Base-by-base conservation (phyloP, 176 grass and related monocot species). In the Dendrocalamus sinicus region DNA sequence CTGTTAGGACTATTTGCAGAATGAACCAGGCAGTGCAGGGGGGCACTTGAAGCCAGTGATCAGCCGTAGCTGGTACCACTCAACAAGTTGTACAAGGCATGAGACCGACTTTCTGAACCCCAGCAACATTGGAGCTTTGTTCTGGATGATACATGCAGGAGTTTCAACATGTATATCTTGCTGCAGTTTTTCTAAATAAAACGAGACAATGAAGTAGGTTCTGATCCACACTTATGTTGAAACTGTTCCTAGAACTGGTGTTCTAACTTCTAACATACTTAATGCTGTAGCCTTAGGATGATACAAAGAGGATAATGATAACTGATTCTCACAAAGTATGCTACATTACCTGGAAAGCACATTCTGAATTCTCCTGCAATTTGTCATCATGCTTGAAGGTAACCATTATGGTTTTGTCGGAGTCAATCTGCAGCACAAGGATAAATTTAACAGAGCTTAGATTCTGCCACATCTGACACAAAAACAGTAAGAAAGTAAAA, bases 321-420 rank as follows among this genome's bases (percentile, higher is more conserved):
- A 77, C 22, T 43, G 10, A 48, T 23, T 30, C 40, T 1, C 13
- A 61, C 10, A 7, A 44, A 70, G 24, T 19, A 20, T 6, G 47
- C 46, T 12, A 57, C 20, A 67, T 51, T 92, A 94, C 93, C 93
- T 94, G 93, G 79, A 97, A 97, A 52, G 66, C 85, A 59, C 94
- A 97, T 90, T 97, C 94, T 81, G 88, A 82, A 62, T 88, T 88
- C 75, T 97, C 94, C 84, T 97, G 94, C 57, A 97, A 90, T 72
- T 97, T 97, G 80, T 97, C 94, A 53, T 97, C 90, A 62, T 97
- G 92, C 80, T 94, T 94, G 70, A 94, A 97, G 51, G 94, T 92
- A 23, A 97, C 92, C 94, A 97, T 94, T 89, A 97, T 87, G 20
- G 94, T 90, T 90, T 97, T 97, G 67, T 97, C 90, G 0, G 88